These are phyloP conservation scores for Borealophlyctis nickersoniae DNA, from an alignment of 192 early-diverging fungal species.

Conservation along the genomic window DNA sequence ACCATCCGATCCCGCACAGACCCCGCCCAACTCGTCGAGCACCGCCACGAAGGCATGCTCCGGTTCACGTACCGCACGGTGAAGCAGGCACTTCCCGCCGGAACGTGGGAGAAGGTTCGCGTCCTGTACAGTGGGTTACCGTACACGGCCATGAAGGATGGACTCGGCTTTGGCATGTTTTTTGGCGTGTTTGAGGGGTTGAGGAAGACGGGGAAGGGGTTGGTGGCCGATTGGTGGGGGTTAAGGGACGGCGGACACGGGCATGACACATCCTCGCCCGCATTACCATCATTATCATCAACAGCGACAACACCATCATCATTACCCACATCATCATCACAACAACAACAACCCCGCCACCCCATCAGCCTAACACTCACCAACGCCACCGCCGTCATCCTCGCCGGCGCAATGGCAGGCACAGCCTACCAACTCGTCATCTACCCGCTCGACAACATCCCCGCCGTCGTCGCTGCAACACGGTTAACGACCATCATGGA, in stretches of 20 bases:
- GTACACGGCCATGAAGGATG: slow-evolving; percentile 31
- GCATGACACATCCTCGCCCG: not conserved
- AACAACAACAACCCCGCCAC: not conserved
- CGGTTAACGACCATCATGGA: not conserved
- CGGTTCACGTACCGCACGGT: slow-evolving; percentile 19
- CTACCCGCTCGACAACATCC: slow-evolving; percentile 45
- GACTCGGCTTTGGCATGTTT: slow-evolving; percentile 44
- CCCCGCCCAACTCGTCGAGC: slow-evolving; percentile 24
- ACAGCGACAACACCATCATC: not conserved
- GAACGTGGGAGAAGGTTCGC: slow-evolving; percentile 12
- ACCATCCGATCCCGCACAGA: slow-evolving; percentile 34
- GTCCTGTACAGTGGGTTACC: slow-evolving; percentile 38
- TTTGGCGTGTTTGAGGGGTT: slow-evolving; percentile 51
- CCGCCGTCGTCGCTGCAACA: slow-evolving; percentile 5
- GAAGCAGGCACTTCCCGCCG: slow-evolving; percentile 17
- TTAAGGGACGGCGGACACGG: slow-evolving; percentile 3
- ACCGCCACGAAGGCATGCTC: slow-evolving; percentile 35
- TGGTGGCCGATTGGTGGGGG: slow-evolving; percentile 30
- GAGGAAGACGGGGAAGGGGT: slow-evolving; percentile 30
- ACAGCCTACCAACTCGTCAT: slow-evolving; percentile 42
- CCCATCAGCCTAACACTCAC: slow-evolving; percentile 18
- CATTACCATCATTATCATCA: not conserved
- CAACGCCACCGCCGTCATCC: slow-evolving; percentile 37
- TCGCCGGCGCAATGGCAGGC: slow-evolving; percentile 44
- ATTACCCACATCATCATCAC: not conserved